A percentile compares a stretch with the other conserved stretches of the same genome.
Evolutionary conservation across 768 basidiomycete species (phyloP).

Genomic region (Leccinellum albellum): DNA sequence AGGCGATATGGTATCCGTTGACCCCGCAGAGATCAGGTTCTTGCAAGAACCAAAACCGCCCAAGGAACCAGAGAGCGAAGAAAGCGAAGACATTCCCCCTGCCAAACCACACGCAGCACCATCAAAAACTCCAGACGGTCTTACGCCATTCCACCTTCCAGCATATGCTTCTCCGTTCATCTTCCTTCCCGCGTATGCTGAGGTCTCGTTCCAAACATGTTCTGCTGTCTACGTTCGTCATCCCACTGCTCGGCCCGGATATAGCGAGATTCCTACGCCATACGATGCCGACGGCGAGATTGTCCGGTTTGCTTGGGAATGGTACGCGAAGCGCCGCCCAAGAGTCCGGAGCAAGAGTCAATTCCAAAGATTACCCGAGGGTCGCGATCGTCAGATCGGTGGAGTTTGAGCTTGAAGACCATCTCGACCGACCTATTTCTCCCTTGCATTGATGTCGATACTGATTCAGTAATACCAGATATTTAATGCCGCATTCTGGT

Average conservation of each 20-base stretch:
- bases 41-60: conserved; percentile 39
- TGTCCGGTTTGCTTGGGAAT: conserved; percentile 92
- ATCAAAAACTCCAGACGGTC: conserved; percentile 13
- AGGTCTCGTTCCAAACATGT: conserved; percentile 83
- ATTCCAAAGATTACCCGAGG: conserved; percentile 62
- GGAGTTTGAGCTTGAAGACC: conserved; percentile 10
- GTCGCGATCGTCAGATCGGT: conserved; percentile 41
- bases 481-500: not conserved
- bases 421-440: not conserved
- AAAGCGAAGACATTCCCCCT: not conserved
- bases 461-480: not conserved
- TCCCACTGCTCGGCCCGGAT: conserved; percentile 93
- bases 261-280: conserved; percentile 93
- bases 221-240: conserved; percentile 92
- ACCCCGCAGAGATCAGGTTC: conserved; percentile 76
- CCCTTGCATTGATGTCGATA: not conserved
- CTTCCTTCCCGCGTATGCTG: conserved; percentile 90
- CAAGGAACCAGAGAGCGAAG: conserved; percentile 11
- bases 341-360: conserved; percentile 63
- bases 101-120: not conserved
- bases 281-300: conserved; percentile 95
- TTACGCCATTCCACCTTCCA: conserved; percentile 83
- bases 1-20: conserved; percentile 90
- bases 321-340: conserved; percentile 75
- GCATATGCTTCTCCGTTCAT: conserved; percentile 85